Base-by-base conservation (phyloP, 1,284 basidiomycete genomes). In the Cystobasidiaceae sp. region DNA sequence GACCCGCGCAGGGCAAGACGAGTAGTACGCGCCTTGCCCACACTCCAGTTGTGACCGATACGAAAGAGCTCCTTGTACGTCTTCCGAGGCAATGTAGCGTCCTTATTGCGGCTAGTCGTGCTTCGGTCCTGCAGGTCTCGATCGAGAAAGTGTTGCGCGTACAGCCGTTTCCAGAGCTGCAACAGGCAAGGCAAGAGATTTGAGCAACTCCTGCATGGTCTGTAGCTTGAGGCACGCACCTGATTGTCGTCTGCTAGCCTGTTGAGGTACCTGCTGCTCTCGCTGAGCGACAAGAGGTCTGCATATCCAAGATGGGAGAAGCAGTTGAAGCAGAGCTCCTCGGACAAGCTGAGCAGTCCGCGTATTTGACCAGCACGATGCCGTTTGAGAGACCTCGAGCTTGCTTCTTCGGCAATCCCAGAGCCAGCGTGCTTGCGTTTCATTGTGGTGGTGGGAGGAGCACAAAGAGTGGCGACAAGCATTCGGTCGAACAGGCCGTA, bases 61-160 rank as follows among this genome's bases (percentile, higher is more conserved):
- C 69, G 67, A 66, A 58, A 71, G 21, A 72, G 59, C 17, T 71
- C 70, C 3, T 68, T 62, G 70, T 70, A 72, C 0, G 71, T 70
- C 34, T 67, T 52, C 21, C 23, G 41, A 11, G 49, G 50, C 15
- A 4, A 51, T 39, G 2, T 49, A 41, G 11, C 39, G 51, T 25
- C 32, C 32, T 48, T 54, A 13, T 44, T 56, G 39, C 32, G 32
- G 27, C 37, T 43, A 6, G 25, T 9, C 2, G 28, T 19, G 46
- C 34, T n/a, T 17, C 23, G 17, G 9, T 52, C 19, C 28, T 51
- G 9, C 9, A 2, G 2, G 21, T 7, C 0, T 41, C 57, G 17
- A 1, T 62, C n/a, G 1, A 66, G 59, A 28, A 62, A 69, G 2
- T 67, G 55, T 28, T 45, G 34, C 5, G 68, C 49, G 57, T 72